These are phyloP conservation scores for Handroanthus guayacan DNA, from an alignment of 257 asterid genomes.

Conservation along the genomic window DNA sequence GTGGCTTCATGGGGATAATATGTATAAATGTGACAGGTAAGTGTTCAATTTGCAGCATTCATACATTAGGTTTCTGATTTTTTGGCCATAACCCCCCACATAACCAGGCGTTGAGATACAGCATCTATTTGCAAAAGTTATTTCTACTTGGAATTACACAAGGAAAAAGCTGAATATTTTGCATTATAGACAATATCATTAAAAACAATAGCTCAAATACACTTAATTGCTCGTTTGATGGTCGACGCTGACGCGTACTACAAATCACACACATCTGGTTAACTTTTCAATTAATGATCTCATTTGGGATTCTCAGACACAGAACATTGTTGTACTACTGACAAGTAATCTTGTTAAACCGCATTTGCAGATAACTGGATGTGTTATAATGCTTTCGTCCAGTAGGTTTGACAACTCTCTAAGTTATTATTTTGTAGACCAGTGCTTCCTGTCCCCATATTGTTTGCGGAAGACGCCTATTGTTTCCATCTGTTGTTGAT, in stretches of 20 bases:
- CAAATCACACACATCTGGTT: too few species aligned
- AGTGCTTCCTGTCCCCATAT: constrained; percentile 27
- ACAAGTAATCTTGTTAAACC: not conserved
- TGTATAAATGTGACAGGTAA: constrained; percentile 97
- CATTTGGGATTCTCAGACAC: too few species aligned
- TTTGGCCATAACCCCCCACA: constrained; percentile 15
- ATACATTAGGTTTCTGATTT: constrained; percentile 3
- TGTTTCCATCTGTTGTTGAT: constrained; percentile 14
- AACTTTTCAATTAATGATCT: too few species aligned
- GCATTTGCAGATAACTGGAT: not conserved
- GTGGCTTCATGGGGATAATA: constrained; percentile 95
- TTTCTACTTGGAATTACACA: not conserved
- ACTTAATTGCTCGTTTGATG: constrained; percentile 6
- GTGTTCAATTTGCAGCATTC: constrained; percentile 35
- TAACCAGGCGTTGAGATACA: not conserved
- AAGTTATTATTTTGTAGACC: not conserved
- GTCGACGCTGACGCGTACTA: not conserved
- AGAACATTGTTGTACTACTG: too few species aligned
- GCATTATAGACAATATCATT: not conserved
- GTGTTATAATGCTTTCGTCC: not conserved
- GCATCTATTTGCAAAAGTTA: not conserved
- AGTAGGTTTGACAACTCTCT: not conserved
- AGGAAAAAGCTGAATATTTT: not conserved
- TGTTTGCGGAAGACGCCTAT: not conserved
- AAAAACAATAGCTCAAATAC: constrained; percentile 13